These are phyloP conservation scores for Coffea humblotiana DNA, from an alignment of 305 asterid species.

Conservation along the genomic window DNA sequence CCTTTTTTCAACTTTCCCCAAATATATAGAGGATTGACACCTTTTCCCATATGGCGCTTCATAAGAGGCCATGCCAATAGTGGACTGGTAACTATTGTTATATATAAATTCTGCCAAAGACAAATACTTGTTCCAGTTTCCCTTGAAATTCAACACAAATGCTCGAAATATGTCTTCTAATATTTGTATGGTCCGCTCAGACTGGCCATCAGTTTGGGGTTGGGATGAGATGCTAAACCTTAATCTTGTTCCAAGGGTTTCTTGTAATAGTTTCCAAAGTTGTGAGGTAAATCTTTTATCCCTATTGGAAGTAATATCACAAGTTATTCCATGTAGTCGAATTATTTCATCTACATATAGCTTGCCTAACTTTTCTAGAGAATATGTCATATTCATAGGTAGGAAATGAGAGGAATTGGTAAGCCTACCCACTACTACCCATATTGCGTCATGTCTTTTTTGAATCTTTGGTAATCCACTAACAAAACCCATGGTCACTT, in stretches of 20 bases:
- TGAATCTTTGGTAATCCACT: background rate
- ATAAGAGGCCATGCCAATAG: background rate
- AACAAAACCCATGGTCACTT: background rate
- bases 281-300: background rate
- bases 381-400: background rate
- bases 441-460: no score
- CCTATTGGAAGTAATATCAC: background rate
- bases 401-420: background rate
- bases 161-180: slow-evolving; percentile 7
- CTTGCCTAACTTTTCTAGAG: background rate
- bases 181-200: background rate
- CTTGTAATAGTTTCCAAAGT: background rate
- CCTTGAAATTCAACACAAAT: background rate
- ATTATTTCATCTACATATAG: background rate
- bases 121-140: background rate
- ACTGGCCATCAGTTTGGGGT: background rate
- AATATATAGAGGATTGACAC: background rate
- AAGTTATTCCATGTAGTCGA: background rate
- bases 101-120: background rate
- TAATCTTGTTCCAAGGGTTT: background rate
- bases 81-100: background rate
- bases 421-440: no score
- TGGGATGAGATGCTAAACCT: background rate
- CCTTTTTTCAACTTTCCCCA: background rate
- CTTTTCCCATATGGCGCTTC: background rate